Conservation (phyloP, 106 monocot species). For the Dendrobium nobile region DNA sequence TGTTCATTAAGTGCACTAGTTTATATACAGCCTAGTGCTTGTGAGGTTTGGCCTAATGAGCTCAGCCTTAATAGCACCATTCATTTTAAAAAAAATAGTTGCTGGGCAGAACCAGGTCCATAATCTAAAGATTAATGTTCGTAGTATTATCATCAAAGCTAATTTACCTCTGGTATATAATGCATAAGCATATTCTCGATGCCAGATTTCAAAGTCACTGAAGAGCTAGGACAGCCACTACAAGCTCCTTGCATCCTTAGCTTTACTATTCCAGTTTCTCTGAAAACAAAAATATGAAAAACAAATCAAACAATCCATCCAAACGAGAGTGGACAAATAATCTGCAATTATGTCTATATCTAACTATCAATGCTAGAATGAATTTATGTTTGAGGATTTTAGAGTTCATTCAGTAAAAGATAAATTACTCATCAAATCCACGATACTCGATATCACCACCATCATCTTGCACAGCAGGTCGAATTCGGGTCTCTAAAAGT, state of each 20-base stretch:
- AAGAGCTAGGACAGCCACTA: constrained; percentile 95
- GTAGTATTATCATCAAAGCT: background rate
- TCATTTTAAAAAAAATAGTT: too few species aligned
- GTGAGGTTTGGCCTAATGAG: too few species aligned
- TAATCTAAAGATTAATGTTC: background rate
- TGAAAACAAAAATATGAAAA: constrained; percentile 15
- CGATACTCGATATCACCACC: constrained; percentile 93
- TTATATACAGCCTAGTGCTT: too few species aligned
- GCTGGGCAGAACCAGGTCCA: too few species aligned
- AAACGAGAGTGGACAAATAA: background rate
- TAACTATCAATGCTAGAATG: background rate
- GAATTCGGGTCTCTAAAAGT: constrained; percentile 87
- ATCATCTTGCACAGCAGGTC: constrained; percentile 98
- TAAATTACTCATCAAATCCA: constrained; percentile 68
- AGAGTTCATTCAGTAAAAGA: background rate
- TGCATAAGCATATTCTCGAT: constrained; percentile 99
- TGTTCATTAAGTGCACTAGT: too few species aligned
- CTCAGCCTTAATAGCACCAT: too few species aligned
- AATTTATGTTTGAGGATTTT: background rate
- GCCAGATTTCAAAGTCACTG: constrained; percentile 95
- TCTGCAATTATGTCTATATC: too few species aligned
- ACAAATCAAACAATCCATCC: background rate
- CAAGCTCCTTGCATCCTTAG: constrained; percentile 97
- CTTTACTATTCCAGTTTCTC: constrained; percentile 88
- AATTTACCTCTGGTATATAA: constrained; percentile 88